A percentile compares a stretch with the other conserved stretches of the same genome.
phyloP scores from a whole-genome alignment of 1,284 basidiomycete genomes.

The Heterobasidion irregulare region DNA sequence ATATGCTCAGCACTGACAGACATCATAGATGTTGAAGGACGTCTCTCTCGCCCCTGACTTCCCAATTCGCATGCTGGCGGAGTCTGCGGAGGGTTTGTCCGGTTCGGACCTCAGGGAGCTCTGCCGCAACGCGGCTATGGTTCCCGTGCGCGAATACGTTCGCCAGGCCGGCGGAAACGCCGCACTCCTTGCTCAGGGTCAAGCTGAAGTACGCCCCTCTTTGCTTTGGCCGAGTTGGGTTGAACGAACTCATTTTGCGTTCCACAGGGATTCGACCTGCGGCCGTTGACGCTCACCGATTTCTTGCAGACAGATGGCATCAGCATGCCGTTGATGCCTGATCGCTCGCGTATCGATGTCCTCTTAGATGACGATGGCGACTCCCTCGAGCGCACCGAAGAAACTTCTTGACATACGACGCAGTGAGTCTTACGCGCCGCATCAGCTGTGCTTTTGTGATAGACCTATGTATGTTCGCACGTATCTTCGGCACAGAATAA shows the following conservation, averaged over 20 bases:
- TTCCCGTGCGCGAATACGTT: conserved; percentile 85
- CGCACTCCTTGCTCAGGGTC: conserved; percentile 41
- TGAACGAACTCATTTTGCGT: neutral
- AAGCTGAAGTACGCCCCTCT: conserved; percentile 40
- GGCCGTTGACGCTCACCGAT: conserved; percentile 62
- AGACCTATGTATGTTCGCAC: too few species aligned
- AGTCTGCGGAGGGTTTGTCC: conserved; percentile 71
- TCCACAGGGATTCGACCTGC: conserved; percentile 63
- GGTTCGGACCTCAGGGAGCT: conserved; percentile 93
- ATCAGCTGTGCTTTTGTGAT: too few species aligned
- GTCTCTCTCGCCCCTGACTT: conserved; percentile 65
- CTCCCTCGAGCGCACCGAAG: too few species aligned
- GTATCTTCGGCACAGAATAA: too few species aligned
- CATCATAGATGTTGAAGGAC: conserved; percentile 72
- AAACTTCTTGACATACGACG: too few species aligned
- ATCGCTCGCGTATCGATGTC: neutral
- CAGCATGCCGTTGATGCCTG: neutral
- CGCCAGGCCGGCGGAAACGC: conserved; percentile 47
- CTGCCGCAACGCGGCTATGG: conserved; percentile 91
- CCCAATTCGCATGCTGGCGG: conserved; percentile 60
- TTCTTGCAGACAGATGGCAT: conserved; percentile 54
- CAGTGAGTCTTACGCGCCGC: too few species aligned
- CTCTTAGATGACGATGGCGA: neutral
- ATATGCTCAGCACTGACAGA: neutral
- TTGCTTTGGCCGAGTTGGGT: neutral